phyloP scores from a whole-genome alignment of 1,284 basidiomycete genomes.

The Sanghuangporus weigelae region DNA sequence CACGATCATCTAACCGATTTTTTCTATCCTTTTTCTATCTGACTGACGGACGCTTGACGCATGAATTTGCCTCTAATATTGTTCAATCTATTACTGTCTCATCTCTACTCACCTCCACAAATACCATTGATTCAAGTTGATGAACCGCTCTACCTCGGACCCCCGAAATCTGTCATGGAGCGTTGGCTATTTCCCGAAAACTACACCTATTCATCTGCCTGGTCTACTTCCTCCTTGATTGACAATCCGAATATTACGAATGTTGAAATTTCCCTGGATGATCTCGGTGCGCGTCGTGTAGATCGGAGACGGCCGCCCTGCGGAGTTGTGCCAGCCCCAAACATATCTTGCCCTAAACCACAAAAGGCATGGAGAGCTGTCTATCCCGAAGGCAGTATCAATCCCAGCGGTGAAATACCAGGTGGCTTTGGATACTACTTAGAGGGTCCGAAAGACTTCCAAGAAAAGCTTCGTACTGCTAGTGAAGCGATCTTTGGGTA shows the following conservation, averaged over 20 bases:
- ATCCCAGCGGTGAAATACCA: slow-evolving; percentile 41
- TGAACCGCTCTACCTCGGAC: not conserved
- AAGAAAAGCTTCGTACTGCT: slow-evolving; percentile 13
- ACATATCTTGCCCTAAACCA: slow-evolving; percentile 22
- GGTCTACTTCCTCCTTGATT: slow-evolving; percentile 12
- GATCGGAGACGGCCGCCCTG: slow-evolving; percentile 35
- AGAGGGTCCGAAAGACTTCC: slow-evolving; percentile 20
- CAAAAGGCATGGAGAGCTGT: slow-evolving; percentile 51
- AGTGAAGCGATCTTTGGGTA: slow-evolving; percentile 25
- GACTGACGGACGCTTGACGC: not conserved
- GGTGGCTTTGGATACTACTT: slow-evolving; percentile 28
- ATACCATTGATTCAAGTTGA: not conserved
- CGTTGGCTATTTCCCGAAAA: slow-evolving; percentile 10
- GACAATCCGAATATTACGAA: not conserved
- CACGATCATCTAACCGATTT: not conserved
- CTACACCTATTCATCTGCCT: slow-evolving; percentile 5
- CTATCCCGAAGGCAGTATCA: slow-evolving; percentile 57
- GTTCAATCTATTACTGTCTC: not conserved
- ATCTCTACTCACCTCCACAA: slow-evolving; percentile 5
- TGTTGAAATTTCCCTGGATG: slow-evolving; percentile 26
- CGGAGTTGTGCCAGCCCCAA: slow-evolving; percentile 32
- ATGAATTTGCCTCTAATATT: not conserved
- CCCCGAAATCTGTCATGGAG: slow-evolving; percentile 1
- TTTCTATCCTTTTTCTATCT: not conserved
- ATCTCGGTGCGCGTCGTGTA: slow-evolving; percentile 45